Evolutionary conservation across 108 stramenopile species (phyloP).

Genomic region (Skeletonema costatum): DNA sequence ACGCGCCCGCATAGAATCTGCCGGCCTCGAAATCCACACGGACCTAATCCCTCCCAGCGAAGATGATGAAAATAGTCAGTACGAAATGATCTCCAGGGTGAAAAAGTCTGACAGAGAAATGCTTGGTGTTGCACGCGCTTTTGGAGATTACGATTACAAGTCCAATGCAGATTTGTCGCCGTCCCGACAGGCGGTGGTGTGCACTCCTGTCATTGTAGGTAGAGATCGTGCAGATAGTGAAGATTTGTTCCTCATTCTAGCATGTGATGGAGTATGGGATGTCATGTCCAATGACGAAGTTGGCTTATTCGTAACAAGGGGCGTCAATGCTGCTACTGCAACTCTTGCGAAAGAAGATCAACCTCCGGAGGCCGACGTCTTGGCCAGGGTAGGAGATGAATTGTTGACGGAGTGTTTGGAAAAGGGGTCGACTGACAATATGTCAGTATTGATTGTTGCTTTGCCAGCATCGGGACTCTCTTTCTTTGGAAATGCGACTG

Average conservation of each 20-base stretch:
- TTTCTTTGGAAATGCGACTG: neutral
- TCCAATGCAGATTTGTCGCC: constrained; percentile 57
- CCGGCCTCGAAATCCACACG: constrained; percentile 64
- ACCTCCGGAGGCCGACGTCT: constrained; percentile 18
- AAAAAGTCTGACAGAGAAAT: constrained; percentile 43
- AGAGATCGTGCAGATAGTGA: constrained; percentile 52
- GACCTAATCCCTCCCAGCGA: constrained; percentile 44
- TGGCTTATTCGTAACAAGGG: constrained; percentile 63
- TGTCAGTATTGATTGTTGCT: constrained; percentile 83
- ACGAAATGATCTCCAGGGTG: constrained; percentile 23
- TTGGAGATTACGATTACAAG: constrained; percentile 96
- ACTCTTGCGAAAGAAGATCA: constrained; percentile 17
- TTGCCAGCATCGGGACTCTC: constrained; percentile 47
- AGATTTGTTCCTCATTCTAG: constrained; percentile 83
- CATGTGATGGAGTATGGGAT: constrained; percentile 95
- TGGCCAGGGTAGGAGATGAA: constrained; percentile 76
- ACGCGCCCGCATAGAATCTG: constrained; percentile 73
- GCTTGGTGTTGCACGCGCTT: constrained; percentile 85
- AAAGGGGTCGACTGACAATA: constrained; percentile 81
- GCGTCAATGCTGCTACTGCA: constrained; percentile 22
- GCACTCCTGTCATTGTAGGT: constrained; percentile 74
- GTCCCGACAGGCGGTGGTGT: constrained; percentile 82
- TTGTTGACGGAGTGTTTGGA: constrained; percentile 70
- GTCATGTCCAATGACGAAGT: constrained; percentile 83
- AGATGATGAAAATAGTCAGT: constrained; percentile 30